Base-by-base conservation (phyloP, 345 rosid genomes). In the Erucastrum elatum region DNA sequence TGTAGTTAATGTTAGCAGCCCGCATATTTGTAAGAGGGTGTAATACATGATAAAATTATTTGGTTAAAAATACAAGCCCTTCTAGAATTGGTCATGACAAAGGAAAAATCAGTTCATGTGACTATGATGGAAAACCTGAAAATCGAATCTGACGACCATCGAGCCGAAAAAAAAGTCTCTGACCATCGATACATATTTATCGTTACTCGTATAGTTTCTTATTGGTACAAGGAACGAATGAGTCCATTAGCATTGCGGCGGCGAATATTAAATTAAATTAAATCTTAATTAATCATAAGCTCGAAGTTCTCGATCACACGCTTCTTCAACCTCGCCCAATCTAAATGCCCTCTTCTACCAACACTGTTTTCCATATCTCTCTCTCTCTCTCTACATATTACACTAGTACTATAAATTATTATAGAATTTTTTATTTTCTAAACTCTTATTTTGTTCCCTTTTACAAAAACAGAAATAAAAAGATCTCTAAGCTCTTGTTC, bases 241-340 rank as follows among this genome's bases (percentile, higher is more conserved):
- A 15, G 46, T 66, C 82, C 64, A 79, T 59, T 72, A 66, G 9
- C n/a, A 72, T 78, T 78, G 63, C 77, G 77, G 81, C 81, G 73
- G 63, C 68, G 66, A 11, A 71, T 49, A 41, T 21, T 30, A 58
- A 65, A 65, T 5, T 13, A 58, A 27, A 49, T 0, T 4, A 33
- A 16, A 41, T 4, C 0, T 2, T 4, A 55, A 59, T 26, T 2
- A 73, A 79, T 73, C 56, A 78, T 60, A 59, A 72, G 69, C 82
- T 67, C 74, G 49, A 79, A 79, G 78, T 73, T 73, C 3, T 72
- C 55, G 64, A 63, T 51, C 78, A 79, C 82, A 79, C 82, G 82
- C 78, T 73, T 73, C 78, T 73, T 73, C 78, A 79, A 72, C 58
- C 70, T 67, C 74, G 56, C 30, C 55, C 81, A 72, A 64, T 71